Base-by-base conservation (phyloP, 345 rosid genomes). In the Sonneratia alba region DNA sequence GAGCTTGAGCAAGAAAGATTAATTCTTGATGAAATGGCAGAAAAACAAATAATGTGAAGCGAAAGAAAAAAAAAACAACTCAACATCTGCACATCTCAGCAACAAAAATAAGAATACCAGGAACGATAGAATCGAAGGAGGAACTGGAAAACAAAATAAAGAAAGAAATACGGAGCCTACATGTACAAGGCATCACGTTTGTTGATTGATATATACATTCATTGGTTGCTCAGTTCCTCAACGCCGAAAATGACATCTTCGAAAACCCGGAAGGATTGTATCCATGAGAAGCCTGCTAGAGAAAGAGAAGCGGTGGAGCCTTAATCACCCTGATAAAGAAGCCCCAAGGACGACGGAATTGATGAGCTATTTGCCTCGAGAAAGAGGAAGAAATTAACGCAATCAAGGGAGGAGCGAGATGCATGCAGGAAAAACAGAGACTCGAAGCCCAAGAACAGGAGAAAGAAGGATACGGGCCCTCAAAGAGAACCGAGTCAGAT, bases 401-500 rank as follows among this genome's bases (percentile, higher is more conserved):
- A 55, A 68, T 36, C n/a, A 51, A 7, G 75, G 18, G 36, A 48
- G 68, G 34, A 51, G 36, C 1, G 48, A 75, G 36, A 65, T 71
- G 71, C 66, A 51, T 19, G 55, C 45, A 42, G 9, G 21, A 65
- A 68, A 22, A 47, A 38, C 53, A 38, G 4, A 14, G 64, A 59
- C 45, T 32, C 18, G 19, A 49, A 40, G 0, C 34, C 66, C 55
- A 68, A 71, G 72, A 81, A 32, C 71, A 81, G 75, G 81, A 79
- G 47, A 74, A 77, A 77, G 47, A 84, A 71, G 72, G 76, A 79
- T 43, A 79, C 72, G 73, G 77, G 65, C 32, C 68, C 73, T 7
- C 40, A 76, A 59, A 36, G 68, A 63, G 71, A 66, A 64, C 3
- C 3, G 72, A 68, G 1, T 49, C 32, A 27, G 32, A 27, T 27